A percentile compares a stretch with the other conserved stretches of the same genome.
Conservation (phyloP, 495 filamentous ascomycete species). For the Oidiodendron maius region DNA sequence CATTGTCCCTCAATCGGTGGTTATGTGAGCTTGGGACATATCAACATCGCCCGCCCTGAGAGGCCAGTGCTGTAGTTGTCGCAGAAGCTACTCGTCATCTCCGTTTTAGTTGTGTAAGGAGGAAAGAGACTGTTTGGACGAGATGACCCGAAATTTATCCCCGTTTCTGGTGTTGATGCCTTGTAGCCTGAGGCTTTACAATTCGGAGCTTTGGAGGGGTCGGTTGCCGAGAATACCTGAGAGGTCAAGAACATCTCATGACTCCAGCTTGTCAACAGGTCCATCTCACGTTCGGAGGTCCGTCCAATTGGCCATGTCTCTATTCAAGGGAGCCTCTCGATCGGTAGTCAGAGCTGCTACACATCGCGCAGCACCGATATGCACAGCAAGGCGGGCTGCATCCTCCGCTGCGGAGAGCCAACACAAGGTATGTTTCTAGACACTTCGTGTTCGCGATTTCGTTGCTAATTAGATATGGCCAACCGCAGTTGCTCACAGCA, state of each 20-base stretch:
- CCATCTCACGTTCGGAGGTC: conserved; percentile 8
- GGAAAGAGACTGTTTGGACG: conserved; percentile 21
- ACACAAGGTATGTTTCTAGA: conserved; percentile 47
- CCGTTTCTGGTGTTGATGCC: too few species aligned
- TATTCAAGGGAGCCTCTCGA: conserved; percentile 20
- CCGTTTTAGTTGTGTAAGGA: conserved; percentile 53
- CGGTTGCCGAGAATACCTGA: too few species aligned
- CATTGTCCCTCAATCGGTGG: conserved; percentile 50
- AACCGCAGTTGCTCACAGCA: conserved; percentile 65
- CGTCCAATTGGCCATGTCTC: conserved; percentile 21
- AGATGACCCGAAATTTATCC: conserved; percentile 11
- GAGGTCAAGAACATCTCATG: too few species aligned
- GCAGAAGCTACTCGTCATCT: conserved; percentile 47
- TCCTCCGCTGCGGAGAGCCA: conserved; percentile 52
- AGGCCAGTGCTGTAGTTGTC: conserved; percentile 23
- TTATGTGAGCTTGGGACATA: conserved; percentile 45
- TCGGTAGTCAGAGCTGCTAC: conserved; percentile 14
- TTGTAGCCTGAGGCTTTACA: too few species aligned
- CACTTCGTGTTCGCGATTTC: neutral
- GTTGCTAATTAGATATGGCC: conserved; percentile 15
- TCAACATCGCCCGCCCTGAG: conserved; percentile 37
- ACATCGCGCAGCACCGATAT: conserved; percentile 14
- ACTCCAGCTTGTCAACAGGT: neutral
- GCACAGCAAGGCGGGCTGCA: conserved; percentile 33
- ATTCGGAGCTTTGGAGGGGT: too few species aligned